Evolutionary conservation across 2,329 filamentous ascomycete genomes (phyloP), one percentile per base, ranked within the genome.

Genomic region (Bipolaris sorokiniana): DNA sequence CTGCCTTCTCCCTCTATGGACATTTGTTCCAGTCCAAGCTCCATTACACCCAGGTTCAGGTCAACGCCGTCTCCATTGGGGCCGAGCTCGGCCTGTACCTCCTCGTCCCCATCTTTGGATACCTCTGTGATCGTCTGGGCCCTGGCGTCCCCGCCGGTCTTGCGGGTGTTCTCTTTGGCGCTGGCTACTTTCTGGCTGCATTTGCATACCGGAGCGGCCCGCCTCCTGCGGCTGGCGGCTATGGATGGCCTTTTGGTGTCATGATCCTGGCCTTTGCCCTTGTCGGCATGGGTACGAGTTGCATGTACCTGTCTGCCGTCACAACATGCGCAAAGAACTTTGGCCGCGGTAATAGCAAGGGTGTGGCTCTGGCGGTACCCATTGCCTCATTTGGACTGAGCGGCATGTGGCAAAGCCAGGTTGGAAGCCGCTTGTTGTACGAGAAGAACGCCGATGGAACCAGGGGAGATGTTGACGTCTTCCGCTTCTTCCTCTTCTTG

Each of bases 241-340:
- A 80, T 34, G 85, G 85, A 18, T 90, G 87, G 84, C 89, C 92
- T 0, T 92, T 96, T 66, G 85, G 84, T 64, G 81, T 90, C 66
- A 97, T 99, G 94, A 81, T 97, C 5, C 73, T 91, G 52, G 89
- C 92, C 0, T 99, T 98, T 75, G 83, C 93, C 45, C 84, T 85
- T 49, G 87, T 99, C 56, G 95, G 95, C 1, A 84, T 89, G 61
- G 94, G 87, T 5, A 97, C 94, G 0, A 91, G 90, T 63, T 87
- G 86, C 75, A 92, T 98, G 87, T 99, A 98, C 76, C 83, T 98
- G 54, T 86, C 88, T 48, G 89, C 92, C 1, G 89, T 99, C n/a
- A 94, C 94, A 6, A 96, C 94, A 0, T 97, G 92, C 72, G 95
- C 95, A 34, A 99, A 99, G 86, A 99, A 98, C 79, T 99, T 98